These are phyloP conservation scores for Fusarium sublunatum DNA, from an alignment of 2,329 filamentous ascomycete species.

Conservation along the genomic window DNA sequence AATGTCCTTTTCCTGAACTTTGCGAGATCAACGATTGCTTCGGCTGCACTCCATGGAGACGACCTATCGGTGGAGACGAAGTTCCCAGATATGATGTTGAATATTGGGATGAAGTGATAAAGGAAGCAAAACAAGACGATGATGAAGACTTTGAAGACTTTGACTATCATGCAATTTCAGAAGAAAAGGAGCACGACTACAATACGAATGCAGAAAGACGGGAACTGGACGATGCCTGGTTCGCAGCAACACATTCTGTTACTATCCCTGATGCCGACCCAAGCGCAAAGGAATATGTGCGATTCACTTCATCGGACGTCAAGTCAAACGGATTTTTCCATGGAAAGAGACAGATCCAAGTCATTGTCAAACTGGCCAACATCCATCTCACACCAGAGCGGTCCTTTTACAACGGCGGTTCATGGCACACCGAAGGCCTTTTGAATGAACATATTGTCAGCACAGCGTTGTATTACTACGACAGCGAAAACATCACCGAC, in stretches of 20 bases:
- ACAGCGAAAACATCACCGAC: conserved; percentile 15
- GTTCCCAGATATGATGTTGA: neutral
- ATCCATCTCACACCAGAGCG: conserved; percentile 14
- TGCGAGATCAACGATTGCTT: neutral
- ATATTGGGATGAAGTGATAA: neutral
- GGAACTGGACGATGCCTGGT: conserved; percentile 2
- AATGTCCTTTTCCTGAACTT: neutral
- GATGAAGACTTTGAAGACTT: no score
- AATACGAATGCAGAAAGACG: neutral
- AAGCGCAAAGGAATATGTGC: neutral
- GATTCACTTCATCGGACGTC: neutral
- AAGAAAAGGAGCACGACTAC: neutral
- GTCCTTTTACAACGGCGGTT: conserved; percentile 3
- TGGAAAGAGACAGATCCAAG: neutral
- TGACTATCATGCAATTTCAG: no score
- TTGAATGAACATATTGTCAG: conserved; percentile 13
- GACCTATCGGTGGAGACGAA: neutral
- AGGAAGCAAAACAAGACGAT: neutral
- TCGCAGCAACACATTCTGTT: neutral
- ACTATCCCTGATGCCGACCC: neutral
- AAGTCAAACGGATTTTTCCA: conserved; percentile 5
- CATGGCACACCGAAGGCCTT: conserved; percentile 21
- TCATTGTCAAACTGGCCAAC: conserved; percentile 13
- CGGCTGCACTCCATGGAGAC: conserved; percentile 1
- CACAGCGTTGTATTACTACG: conserved; percentile 19